Evolutionary conservation across 495 filamentous ascomycete genomes (phyloP).

Genomic region (Podospora pseudopauciseta): DNA sequence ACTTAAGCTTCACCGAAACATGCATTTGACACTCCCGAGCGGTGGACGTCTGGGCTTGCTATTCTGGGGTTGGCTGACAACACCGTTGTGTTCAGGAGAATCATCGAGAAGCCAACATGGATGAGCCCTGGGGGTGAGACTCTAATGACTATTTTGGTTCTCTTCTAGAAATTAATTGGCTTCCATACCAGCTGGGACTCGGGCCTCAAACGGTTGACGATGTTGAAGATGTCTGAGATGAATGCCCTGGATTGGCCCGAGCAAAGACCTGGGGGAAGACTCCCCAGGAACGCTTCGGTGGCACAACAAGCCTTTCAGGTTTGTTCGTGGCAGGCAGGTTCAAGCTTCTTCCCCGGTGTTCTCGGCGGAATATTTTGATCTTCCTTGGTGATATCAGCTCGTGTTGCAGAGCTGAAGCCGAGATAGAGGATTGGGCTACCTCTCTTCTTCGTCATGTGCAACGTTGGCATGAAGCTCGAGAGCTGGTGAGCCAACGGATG

Average conservation of each 20-base stretch:
- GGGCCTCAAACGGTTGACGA: neutral
- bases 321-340: neutral
- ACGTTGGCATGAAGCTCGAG: neutral
- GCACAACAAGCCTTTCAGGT: neutral
- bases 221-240: neutral
- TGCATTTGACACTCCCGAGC: neutral
- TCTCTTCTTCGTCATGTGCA: neutral
- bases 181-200: neutral
- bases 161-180: neutral
- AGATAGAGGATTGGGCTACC: neutral
- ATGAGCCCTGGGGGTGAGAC: neutral
- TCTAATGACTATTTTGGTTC: neutral
- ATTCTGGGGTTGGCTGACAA: neutral
- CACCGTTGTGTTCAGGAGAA: neutral
- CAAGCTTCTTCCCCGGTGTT: neutral
- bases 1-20: neutral
- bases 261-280: neutral
- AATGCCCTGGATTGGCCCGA: neutral
- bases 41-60: neutral
- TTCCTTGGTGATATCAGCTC: neutral
- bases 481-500: neutral
- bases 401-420: neutral
- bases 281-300: neutral
- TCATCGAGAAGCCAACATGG: neutral
- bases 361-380: neutral